A percentile compares a stretch with the other conserved stretches of the same genome.
Evolutionary conservation across 306 rosid genomes (phyloP).

Genomic region (Sechiopsis laciniata): DNA sequence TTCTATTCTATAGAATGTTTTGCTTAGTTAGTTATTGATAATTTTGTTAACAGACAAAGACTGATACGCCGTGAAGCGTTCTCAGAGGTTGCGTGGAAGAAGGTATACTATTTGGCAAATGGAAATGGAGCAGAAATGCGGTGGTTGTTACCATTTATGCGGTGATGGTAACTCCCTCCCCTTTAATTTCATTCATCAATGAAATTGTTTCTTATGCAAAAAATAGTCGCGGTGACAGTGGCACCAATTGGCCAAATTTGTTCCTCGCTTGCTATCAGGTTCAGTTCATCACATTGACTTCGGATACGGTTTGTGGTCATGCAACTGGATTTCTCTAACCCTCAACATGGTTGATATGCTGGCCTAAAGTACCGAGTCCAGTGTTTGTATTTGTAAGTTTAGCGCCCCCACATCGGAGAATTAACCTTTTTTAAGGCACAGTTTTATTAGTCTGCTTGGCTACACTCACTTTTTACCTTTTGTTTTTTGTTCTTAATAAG

Average conservation of each 20-base stretch:
- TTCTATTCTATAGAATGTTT: constrained; percentile 15
- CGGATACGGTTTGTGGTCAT: not conserved
- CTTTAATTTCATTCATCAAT: no score
- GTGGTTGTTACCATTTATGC: constrained; percentile 71
- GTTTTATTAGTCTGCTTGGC: not conserved
- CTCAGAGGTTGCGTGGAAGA: constrained; percentile 87
- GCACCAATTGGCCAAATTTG: constrained; percentile 6
- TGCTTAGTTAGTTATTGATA: constrained; percentile 9
- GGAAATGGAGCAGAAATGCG: constrained; percentile 95
- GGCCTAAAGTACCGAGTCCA: not conserved
- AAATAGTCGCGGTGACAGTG: not conserved
- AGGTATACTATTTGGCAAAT: constrained; percentile 62
- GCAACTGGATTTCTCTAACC: not conserved
- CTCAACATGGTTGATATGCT: not conserved
- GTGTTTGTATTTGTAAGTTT: constrained; percentile 14
- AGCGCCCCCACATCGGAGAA: not conserved
- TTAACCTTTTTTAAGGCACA: not conserved
- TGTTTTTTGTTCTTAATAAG: not conserved
- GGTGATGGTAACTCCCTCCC: constrained; percentile 4
- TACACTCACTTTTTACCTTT: not conserved
- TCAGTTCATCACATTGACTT: constrained; percentile 7
- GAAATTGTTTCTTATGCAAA: no score
- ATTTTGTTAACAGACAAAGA: constrained; percentile 66
- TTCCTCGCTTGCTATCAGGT: not conserved
- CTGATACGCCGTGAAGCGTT: constrained; percentile 63